Base-by-base conservation (phyloP, 495 filamentous ascomycete genomes). In the Entonaema liquescens region DNA sequence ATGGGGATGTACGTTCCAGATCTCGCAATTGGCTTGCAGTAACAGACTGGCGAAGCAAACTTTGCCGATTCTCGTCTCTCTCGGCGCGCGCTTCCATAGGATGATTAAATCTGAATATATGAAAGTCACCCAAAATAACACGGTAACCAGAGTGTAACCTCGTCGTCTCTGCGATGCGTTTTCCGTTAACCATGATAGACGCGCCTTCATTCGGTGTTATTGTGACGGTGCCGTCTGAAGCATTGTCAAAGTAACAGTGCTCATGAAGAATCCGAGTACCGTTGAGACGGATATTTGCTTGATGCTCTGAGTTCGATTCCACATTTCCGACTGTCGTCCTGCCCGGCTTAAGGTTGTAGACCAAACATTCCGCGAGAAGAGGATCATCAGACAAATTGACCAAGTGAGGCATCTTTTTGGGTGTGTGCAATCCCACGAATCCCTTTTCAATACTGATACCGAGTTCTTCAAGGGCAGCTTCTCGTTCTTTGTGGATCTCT, bases 361-460 rank as follows among this genome's bases (percentile, higher is more conserved):
- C 92, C 65, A 99, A 85, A 80, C 96, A 99, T 81, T 98, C 95
- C 23, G 94, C 95, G 33, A 99, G 83, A 19, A 99, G 83, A 4
- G 95, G 95, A 75, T 99, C 95, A 77, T 99, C 95, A 70, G 93
- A 97, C 19, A 99, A 82, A 75, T 99, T 99, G 81, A 99, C 95
- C 77, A 99, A 83, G 87, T 99, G 95, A 5, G 95, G 95, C 92
- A 98, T 98, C 81, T 95, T 97, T 81, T 98, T 99, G 1, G 95
- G 95, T 11, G 95, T 98, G 44, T 93, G 94, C 49, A 99, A 81
- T 29, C 95, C 95, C 61, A 99, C 89, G 76, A 97, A 98, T 13
- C 96, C 95, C 77, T 98, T 99, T 77, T 98, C 95, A 69, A 99
- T 99, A 77, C 93, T 97, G 79, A 99, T 98, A 61, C 95, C 95